Evolutionary conservation across 352 stramenopile genomes (phyloP), one percentile per base, ranked within the genome.

Genomic region (Thalassiosira livingstoniorum): DNA sequence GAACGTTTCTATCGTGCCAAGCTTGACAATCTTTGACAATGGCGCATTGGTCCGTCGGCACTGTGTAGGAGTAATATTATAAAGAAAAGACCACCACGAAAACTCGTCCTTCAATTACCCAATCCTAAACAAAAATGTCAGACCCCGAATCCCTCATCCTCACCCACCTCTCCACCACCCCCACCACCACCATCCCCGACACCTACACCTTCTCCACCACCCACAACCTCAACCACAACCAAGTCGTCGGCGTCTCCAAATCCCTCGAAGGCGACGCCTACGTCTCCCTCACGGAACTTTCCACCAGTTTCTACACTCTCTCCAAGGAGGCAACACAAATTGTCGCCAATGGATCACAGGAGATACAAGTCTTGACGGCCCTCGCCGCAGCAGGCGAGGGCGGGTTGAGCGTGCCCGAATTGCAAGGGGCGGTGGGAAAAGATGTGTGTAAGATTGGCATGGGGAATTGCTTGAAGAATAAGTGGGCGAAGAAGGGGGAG

Each of bases 391-490:
- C 77, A 23, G 87, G 87, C 53, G 82, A 90, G 21, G 91, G 91
- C 4, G 91, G 94, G n/a, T 58, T 95, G 32, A 69, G 78, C 25
- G 92, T 97, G 67, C 87, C 90, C 51, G 90, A 93, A 31, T 85
- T 99, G 31, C 92, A 98, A 78, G 72, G 85, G 23, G 86, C 86
- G 1, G 93, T 99, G 27, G 91, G 91, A 2, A 94, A 96, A 25
- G 87, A 96, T 27, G 92, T 94, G 13, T 93, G 96, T 78, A 99
- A 99, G 84, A 96, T 99, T 83, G 97, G 97, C 11, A 96, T 98
- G 82, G 96, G 96, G 69, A 97, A 96, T 78, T 98, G 95, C 87
- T 98, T 99, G 96, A 98, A 99, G 91, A 98, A 98, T 90, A 98
- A 97, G 82, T 99, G 97, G 97, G 95, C 98, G 67, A 95, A 96